phyloP scores from a whole-genome alignment of 495 filamentous ascomycete species.

The Pyronema omphalodes region DNA sequence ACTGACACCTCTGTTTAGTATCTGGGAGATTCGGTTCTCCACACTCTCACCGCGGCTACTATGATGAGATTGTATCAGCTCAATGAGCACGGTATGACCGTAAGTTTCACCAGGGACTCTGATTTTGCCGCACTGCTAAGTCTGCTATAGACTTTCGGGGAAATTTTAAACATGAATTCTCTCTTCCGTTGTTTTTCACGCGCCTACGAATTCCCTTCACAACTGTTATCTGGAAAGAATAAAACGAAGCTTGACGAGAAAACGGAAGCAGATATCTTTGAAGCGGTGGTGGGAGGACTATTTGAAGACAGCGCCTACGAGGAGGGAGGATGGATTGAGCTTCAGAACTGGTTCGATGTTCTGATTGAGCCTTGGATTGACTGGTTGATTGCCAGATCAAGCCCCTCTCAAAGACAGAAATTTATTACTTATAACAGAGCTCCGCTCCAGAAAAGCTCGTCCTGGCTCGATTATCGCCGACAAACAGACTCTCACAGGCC shows the following conservation, averaged over 20 bases:
- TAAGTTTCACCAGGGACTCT: neutral
- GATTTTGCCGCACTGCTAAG: too few relatives aligned
- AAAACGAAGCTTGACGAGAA: neutral
- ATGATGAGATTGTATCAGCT: slow-evolving; percentile 4
- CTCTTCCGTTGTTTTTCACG: neutral
- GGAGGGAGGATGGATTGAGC: neutral
- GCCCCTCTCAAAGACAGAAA: neutral
- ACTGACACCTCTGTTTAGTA: neutral
- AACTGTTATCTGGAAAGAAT: neutral
- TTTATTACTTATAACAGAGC: neutral
- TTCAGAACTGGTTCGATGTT: slow-evolving; percentile 1
- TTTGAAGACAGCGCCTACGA: neutral
- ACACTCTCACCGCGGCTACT: neutral
- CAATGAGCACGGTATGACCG: slow-evolving; percentile 4
- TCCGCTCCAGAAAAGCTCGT: neutral
- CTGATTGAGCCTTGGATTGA: slow-evolving; percentile 7
- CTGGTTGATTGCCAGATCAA: neutral
- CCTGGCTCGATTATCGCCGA: too few relatives aligned
- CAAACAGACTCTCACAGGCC: too few relatives aligned
- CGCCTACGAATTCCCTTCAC: slow-evolving; percentile 1
- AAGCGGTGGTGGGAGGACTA: slow-evolving; percentile 2
- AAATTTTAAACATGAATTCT: slow-evolving; percentile 1
- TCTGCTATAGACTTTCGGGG: neutral
- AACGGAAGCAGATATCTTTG: slow-evolving; percentile 3
- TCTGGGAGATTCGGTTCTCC: slow-evolving; percentile 2